Evolutionary conservation across 2,329 filamentous ascomycete species (phyloP).

Genomic region (Aspergillaceae sp.): DNA sequence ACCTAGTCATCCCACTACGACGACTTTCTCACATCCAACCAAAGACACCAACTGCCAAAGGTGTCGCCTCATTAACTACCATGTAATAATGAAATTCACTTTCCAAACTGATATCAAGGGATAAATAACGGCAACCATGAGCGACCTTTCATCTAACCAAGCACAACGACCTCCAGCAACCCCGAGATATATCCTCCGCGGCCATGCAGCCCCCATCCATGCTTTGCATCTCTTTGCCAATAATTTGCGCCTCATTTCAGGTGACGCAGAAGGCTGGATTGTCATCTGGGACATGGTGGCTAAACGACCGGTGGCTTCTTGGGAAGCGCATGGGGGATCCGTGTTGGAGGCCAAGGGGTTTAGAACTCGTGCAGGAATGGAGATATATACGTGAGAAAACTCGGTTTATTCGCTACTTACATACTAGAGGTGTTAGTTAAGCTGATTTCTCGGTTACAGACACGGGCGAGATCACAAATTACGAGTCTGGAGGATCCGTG

Average conservation of each 20-base stretch:
- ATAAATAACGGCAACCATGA: not conserved
- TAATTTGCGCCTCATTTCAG: conserved; percentile 72
- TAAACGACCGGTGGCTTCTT: conserved; percentile 73
- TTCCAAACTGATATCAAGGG: too few species aligned
- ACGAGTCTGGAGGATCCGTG: conserved; percentile 70
- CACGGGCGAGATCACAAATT: conserved; percentile 86
- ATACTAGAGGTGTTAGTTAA: not conserved
- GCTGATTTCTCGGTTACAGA: conserved; percentile 38
- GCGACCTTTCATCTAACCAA: not conserved
- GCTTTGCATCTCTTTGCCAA: conserved; percentile 60
- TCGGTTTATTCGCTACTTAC: not conserved
- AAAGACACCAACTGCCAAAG: too few species aligned
- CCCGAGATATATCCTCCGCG: conserved; percentile 67
- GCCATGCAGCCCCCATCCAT: conserved; percentile 75
- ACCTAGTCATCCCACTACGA: not conserved
- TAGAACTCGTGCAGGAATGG: conserved; percentile 40
- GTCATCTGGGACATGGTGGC: conserved; percentile 76
- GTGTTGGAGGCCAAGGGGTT: conserved; percentile 68
- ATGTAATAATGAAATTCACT: too few species aligned
- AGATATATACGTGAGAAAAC: conserved; percentile 67
- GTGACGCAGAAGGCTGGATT: conserved; percentile 83
- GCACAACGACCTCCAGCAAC: conserved; percentile 41
- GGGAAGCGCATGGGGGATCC: conserved; percentile 72
- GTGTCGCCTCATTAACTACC: too few species aligned
- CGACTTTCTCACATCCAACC: too few species aligned